Conservation (phyloP, 805 yeast genomes). For the Saccharomyces mikatae region DNA sequence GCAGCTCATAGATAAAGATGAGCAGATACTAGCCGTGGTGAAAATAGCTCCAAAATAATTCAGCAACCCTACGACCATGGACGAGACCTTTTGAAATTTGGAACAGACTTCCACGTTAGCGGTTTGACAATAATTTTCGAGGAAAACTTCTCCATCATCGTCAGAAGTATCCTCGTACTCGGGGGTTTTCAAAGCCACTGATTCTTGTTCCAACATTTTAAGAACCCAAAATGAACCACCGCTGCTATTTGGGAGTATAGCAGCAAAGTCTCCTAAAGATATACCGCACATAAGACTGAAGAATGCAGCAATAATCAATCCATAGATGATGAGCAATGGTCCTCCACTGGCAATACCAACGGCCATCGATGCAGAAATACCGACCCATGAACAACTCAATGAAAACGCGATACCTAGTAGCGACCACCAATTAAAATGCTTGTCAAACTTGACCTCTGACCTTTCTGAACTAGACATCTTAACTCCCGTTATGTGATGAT, state of each 20-base stretch:
- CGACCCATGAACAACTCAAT: slow-evolving; percentile 54
- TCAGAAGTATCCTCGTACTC: neutral
- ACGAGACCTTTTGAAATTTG: slow-evolving; percentile 28
- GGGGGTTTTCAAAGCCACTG: neutral
- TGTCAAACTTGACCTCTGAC: slow-evolving; percentile 1
- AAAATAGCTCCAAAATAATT: slow-evolving; percentile 57
- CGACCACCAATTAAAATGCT: slow-evolving; percentile 38
- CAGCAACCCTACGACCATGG: slow-evolving; percentile 46
- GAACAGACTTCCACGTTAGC: slow-evolving; percentile 3
- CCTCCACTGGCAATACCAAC: slow-evolving; percentile 53
- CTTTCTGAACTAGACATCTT: neutral
- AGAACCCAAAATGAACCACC: slow-evolving; percentile 56
- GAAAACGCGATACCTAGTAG: slow-evolving; percentile 54
- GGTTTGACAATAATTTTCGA: slow-evolving; percentile 7
- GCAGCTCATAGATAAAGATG: slow-evolving; percentile 44
- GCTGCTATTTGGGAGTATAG: slow-evolving; percentile 49
- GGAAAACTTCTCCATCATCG: slow-evolving; percentile 5
- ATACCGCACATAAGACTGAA: slow-evolving; percentile 42
- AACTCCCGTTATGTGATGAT: neutral
- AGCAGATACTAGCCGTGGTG: slow-evolving; percentile 52
- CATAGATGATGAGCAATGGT: slow-evolving; percentile 49
- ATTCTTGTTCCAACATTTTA: slow-evolving; percentile 34
- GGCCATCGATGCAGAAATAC: slow-evolving; percentile 47
- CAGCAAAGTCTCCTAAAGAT: slow-evolving; percentile 45
- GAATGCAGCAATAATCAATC: slow-evolving; percentile 43